phyloP scores from a whole-genome alignment of 371 early-diverging fungal species.

The Saksenaea oblongispora region DNA sequence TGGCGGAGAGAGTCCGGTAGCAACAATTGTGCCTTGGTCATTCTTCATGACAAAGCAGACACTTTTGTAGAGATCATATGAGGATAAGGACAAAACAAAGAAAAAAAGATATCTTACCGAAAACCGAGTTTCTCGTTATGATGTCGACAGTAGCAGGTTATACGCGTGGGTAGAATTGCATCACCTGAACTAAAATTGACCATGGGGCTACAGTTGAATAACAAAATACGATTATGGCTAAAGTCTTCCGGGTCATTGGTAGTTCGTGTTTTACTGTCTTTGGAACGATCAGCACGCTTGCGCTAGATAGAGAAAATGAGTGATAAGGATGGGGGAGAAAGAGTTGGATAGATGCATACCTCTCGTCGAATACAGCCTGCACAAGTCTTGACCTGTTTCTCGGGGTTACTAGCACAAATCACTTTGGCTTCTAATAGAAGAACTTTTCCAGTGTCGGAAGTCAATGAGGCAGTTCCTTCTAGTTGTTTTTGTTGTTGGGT shows the following conservation, averaged over 20 bases:
- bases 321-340: not conserved
- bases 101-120: conserved; percentile 35
- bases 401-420: conserved; percentile 80
- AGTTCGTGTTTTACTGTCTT: conserved; percentile 23
- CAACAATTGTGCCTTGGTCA: conserved; percentile 59
- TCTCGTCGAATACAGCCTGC: conserved; percentile 85
- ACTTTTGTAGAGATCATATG: conserved; percentile 10
- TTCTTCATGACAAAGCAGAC: conserved; percentile 74
- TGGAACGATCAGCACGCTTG: conserved; percentile 49
- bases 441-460: conserved; percentile 28
- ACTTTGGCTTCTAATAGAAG: conserved; percentile 77
- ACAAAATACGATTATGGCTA: conserved; percentile 58
- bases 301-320: conserved; percentile 17
- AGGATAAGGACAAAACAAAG: not conserved
- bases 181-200: conserved; percentile 85
- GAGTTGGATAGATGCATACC: conserved; percentile 24
- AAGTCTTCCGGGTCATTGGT: conserved; percentile 28
- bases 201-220: conserved; percentile 83
- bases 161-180: conserved; percentile 83
- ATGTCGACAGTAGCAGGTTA: conserved; percentile 95
- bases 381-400: conserved; percentile 75
- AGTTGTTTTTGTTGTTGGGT: conserved; percentile 8
- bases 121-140: conserved; percentile 90
- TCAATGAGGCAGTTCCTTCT: conserved; percentile 17
- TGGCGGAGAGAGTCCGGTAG: conserved; percentile 82